Conservation (phyloP, 306 rosid species). For the Vigna reflexopilosa region DNA sequence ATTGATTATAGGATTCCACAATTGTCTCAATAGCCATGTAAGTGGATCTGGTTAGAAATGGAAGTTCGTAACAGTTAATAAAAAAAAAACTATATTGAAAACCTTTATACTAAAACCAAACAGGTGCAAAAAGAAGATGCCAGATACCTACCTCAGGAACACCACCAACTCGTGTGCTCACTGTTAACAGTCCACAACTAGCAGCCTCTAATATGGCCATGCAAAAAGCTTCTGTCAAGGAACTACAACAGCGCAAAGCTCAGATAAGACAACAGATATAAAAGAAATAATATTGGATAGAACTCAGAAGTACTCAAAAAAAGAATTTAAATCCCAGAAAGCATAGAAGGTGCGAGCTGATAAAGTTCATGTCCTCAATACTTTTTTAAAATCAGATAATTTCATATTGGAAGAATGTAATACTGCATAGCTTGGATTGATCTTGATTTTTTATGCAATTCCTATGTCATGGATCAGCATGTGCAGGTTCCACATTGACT, state of each 20-base stretch:
- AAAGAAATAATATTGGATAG: conserved; percentile 20
- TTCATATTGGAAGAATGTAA: conserved; percentile 4
- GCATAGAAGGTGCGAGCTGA: conserved; percentile 14
- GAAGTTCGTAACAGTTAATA: conserved; percentile 15
- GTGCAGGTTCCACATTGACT: not conserved
- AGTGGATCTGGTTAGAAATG: not conserved
- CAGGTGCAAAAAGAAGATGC: conserved; percentile 23
- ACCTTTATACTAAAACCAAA: not conserved
- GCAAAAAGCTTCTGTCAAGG: conserved; percentile 91
- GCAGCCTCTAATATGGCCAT: conserved; percentile 93
- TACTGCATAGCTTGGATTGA: conserved; percentile 18
- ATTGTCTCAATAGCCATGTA: not conserved
- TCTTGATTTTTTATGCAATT: conserved; percentile 13
- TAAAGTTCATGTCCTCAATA: conserved; percentile 23
- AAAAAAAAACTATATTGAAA: conserved; percentile 1
- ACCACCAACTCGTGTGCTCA: conserved; percentile 90
- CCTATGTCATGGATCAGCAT: conserved; percentile 15
- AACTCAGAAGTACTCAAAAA: conserved; percentile 4
- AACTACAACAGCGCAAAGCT: conserved; percentile 51
- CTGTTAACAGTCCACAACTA: conserved; percentile 90
- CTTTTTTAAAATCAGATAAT: conserved; percentile 23
- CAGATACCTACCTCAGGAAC: conserved; percentile 75
- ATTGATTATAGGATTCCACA: conserved; percentile 9
- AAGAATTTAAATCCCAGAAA: conserved; percentile 2
- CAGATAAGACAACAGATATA: conserved; percentile 5